A percentile compares a stretch with the other conserved stretches of the same genome.
phyloP scores from a whole-genome alignment of 148 eudicot species.

The Amaranthus hypochondriacus region DNA sequence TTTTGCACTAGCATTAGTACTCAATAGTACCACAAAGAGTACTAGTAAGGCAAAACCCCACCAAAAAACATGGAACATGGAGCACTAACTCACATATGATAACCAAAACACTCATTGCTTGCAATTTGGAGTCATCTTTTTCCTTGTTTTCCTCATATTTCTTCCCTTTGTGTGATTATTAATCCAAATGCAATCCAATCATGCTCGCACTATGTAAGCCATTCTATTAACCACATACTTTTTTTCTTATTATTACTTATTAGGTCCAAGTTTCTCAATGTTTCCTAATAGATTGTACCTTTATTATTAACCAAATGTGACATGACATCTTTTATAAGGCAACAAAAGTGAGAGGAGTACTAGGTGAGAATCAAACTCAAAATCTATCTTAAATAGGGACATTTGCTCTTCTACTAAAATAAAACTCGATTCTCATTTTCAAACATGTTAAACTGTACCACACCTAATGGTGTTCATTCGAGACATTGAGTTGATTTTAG shows the following conservation, averaged over 20 bases:
- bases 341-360: too few relatives aligned
- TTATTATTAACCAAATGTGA: slow-evolving; percentile 12
- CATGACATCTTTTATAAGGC: background rate
- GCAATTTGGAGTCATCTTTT: background rate
- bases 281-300: background rate
- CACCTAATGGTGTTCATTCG: too few relatives aligned
- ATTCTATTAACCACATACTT: background rate
- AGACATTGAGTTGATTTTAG: too few relatives aligned
- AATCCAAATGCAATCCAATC: background rate
- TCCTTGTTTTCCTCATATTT: slow-evolving; percentile 15
- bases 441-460: too few relatives aligned
- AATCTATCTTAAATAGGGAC: too few relatives aligned
- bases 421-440: too few relatives aligned
- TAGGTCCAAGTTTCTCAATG: slow-evolving; percentile 21
- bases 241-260: background rate
- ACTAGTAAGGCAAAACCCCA: slow-evolving; percentile 1
- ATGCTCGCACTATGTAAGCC: background rate
- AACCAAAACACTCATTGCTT: slow-evolving; percentile 15
- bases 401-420: too few relatives aligned
- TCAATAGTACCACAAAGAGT: background rate
- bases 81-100: slow-evolving; percentile 25
- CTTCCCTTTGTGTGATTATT: background rate
- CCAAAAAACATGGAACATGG: slow-evolving; percentile 14
- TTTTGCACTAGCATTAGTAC: background rate
- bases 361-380: too few relatives aligned